Evolutionary conservation across 257 asterid species (phyloP).

Genomic region (Vinca minor): DNA sequence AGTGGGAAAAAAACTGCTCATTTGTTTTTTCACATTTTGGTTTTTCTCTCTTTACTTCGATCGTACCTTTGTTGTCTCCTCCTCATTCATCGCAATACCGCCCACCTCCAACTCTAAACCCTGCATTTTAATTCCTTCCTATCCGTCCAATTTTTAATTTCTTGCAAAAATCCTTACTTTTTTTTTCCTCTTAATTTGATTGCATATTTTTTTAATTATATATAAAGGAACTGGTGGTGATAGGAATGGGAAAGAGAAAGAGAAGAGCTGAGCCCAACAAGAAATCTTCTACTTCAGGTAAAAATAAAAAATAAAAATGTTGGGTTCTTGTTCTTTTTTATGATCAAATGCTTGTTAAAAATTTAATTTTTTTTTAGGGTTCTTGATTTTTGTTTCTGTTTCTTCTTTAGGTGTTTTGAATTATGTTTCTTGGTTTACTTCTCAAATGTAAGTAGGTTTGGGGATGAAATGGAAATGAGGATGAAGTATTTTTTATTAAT

Average conservation of each 20-base stretch:
- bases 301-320: too few relatives aligned
- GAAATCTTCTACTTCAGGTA: slow-evolving; percentile 24
- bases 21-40: too few relatives aligned
- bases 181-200: background rate
- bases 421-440: background rate
- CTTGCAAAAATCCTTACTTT: background rate
- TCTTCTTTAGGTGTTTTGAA: background rate
- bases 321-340: background rate
- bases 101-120: slow-evolving; percentile 14
- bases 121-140: slow-evolving; percentile 2
- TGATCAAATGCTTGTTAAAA: background rate
- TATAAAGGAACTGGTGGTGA: slow-evolving; percentile 7
- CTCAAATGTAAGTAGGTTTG: slow-evolving; percentile 4
- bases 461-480: background rate
- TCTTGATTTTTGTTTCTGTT: background rate
- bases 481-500: background rate
- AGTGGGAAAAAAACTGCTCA: slow-evolving; percentile 9
- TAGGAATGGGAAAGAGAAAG: slow-evolving; percentile 40
- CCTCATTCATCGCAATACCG: slow-evolving; percentile 20
- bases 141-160: slow-evolving; percentile 6
- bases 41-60: slow-evolving; percentile 4
- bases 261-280: slow-evolving; percentile 24
- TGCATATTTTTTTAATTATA: background rate
- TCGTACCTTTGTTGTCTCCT: slow-evolving; percentile 20
- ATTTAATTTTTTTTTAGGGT: background rate